Percentiles rank a stretch among this genome's conserved stretches.
These are phyloP conservation scores for Apiotrichum gracile DNA, from an alignment of 1,284 basidiomycete genomes.

Conservation along the genomic window DNA sequence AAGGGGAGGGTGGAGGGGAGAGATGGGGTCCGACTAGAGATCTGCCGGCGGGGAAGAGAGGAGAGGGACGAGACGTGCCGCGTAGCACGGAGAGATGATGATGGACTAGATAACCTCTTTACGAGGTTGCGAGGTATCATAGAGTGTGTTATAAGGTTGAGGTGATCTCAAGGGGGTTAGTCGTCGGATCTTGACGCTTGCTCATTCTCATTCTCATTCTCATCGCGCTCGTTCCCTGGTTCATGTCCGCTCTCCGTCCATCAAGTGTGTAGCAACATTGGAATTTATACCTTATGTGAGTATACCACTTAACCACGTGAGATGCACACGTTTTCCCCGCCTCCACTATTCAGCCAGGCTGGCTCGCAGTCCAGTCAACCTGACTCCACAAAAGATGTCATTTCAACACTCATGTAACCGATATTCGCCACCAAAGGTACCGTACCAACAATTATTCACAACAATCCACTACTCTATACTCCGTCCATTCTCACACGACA, in stretches of 20 bases:
- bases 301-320: too few species aligned
- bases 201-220: neutral
- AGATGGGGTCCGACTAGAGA: neutral
- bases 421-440: neutral
- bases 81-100: neutral
- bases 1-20: neutral
- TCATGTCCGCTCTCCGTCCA: too few species aligned
- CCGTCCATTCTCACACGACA: neutral
- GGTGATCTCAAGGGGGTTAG: neutral
- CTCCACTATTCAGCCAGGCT: too few species aligned
- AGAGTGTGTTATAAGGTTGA: too few species aligned
- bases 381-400: too few species aligned
- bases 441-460: too few species aligned
- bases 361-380: too few species aligned
- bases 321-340: too few species aligned
- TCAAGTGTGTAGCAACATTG: too few species aligned
- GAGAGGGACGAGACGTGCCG: neutral
- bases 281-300: too few species aligned
- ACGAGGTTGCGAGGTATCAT: constrained; percentile 4
- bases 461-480: too few species aligned
- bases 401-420: too few species aligned
- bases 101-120: neutral
- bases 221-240: neutral
- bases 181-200: neutral
- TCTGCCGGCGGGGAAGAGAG: neutral